Base-by-base conservation (phyloP, 495 filamentous ascomycete genomes). In the Darksidea phi region DNA sequence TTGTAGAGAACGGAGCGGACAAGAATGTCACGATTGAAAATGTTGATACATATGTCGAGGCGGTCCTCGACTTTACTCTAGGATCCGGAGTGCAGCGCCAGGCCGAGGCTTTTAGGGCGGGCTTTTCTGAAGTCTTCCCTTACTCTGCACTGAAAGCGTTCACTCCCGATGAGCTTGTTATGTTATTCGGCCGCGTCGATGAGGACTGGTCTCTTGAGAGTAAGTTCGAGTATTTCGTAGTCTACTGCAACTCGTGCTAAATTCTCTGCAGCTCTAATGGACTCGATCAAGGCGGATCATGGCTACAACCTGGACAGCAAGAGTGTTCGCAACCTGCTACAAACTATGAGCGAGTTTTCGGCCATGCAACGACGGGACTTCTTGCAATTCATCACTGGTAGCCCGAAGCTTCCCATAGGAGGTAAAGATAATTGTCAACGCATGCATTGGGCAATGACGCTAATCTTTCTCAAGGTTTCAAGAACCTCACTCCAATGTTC, bases 211-310 rank as follows among this genome's bases (percentile, higher is more conserved):
- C 89, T 23, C 85, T 97, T 58, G 95, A 97, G 73, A 97, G 89
- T 92, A 83, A 84, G 88, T 76, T 59, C 36, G 18, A 38, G 42
- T 38, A 13, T 48, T 11, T 15, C 42, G 37, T 25, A 11, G 2
- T n/a, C 17, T 28, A 1, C 12, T 10, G 32, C 13, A 12, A 15
- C 10, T 6, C 18, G 37, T 63, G 18, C 26, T 68, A 54, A 59
- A n/a, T n/a, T n/a, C 47, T 8, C 21, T 64, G 6, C 69, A 95
- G 90, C 94, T 37, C 80, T 98, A 23, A 95, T 93, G 84, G 95
- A 99, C 70, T 96, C 93, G 1, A 91, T 99, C 75, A 99, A 97
- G 78, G 95, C 95, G n/a, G 95, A 99, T 69, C 95, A 99, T 71
- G 95, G 95, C 3, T 99, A 90, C 79, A 97, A 97, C 65, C 94